Conservation (phyloP, 2,329 filamentous ascomycete species). For the Chaetomiaceae sp. region DNA sequence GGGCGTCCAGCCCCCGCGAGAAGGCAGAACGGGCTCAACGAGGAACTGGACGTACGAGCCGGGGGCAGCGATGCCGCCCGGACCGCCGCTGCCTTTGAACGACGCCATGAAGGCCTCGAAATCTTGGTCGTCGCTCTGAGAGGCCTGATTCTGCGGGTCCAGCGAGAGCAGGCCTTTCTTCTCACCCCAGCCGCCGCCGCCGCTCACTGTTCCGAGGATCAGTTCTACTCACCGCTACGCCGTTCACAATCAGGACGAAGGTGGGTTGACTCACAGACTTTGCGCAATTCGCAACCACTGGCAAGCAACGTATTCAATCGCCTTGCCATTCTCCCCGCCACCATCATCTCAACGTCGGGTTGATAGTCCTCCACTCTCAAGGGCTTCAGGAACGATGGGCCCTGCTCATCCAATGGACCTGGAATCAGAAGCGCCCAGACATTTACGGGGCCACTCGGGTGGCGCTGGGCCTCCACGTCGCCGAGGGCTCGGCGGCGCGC, state of each 20-base stretch:
- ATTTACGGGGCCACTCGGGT: slow-evolving; percentile 40
- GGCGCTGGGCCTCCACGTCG: slow-evolving; percentile 9
- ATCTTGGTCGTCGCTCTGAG: slow-evolving; percentile 42
- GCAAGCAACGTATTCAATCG: slow-evolving; percentile 30
- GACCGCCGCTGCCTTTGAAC: slow-evolving; percentile 34
- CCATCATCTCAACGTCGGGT: slow-evolving; percentile 23
- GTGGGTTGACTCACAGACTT: slow-evolving; percentile 35
- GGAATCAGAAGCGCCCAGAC: slow-evolving; percentile 71
- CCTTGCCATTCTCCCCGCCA: slow-evolving; percentile 24
- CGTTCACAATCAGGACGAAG: neutral
- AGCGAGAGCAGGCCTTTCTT: slow-evolving; percentile 75
- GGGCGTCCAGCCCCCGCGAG: no score
- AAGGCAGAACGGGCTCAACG: slow-evolving; percentile 27
- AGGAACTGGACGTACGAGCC: slow-evolving; percentile 65
- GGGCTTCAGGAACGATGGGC: slow-evolving; percentile 18
- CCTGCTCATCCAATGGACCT: slow-evolving; percentile 1
- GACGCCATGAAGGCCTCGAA: slow-evolving; percentile 49
- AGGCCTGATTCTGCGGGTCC: slow-evolving; percentile 59
- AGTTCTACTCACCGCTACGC: neutral
- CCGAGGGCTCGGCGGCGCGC: slow-evolving; percentile 26
- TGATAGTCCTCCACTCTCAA: slow-evolving; percentile 20
- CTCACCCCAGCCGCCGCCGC: slow-evolving; percentile 77
- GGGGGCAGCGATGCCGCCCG: slow-evolving; percentile 52
- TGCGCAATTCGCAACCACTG: slow-evolving; percentile 41
- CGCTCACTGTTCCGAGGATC: slow-evolving; percentile 53